Conservation (phyloP, 2,329 filamentous ascomycete genomes). For the Xylariaceae sp. region DNA sequence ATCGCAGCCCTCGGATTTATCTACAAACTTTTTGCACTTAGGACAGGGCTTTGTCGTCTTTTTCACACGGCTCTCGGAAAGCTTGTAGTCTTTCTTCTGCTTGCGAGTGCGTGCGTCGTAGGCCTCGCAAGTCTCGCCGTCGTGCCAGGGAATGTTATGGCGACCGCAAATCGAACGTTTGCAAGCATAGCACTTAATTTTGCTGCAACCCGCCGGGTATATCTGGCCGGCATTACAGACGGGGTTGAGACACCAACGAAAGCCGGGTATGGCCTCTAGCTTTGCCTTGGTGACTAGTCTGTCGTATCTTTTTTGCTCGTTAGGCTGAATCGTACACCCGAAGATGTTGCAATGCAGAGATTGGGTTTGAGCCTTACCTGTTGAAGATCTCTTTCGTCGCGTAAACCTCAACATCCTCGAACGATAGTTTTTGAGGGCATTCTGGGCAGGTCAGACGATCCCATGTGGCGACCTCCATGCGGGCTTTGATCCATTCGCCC, state of each 20-base stretch:
- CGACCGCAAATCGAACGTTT: slow-evolving; percentile 32
- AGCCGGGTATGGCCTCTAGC: slow-evolving; percentile 32
- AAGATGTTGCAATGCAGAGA: too few relatives aligned
- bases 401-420: too few relatives aligned
- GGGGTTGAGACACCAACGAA: slow-evolving; percentile 36
- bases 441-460: too few relatives aligned
- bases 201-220: too few relatives aligned
- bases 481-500: too few relatives aligned
- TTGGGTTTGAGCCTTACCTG: too few relatives aligned
- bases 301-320: slow-evolving; percentile 32
- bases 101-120: slow-evolving; percentile 34
- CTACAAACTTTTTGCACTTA: slow-evolving; percentile 33
- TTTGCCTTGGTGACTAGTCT: slow-evolving; percentile 32
- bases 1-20: slow-evolving; percentile 33
- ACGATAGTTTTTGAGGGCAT: too few relatives aligned
- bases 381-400: too few relatives aligned
- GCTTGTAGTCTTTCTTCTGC: slow-evolving; percentile 31
- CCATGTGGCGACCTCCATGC: too few relatives aligned
- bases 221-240: too few relatives aligned
- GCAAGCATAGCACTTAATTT: slow-evolving; percentile 11
- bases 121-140: slow-evolving; percentile 36
- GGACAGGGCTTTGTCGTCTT: slow-evolving; percentile 37
- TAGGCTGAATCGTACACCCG: background rate
- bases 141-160: slow-evolving; percentile 39
- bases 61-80: slow-evolving; percentile 34